A percentile compares a stretch with the other conserved stretches of the same genome.
phyloP scores from a whole-genome alignment of 2,329 filamentous ascomycete species.

The Fusarium agapanthi region DNA sequence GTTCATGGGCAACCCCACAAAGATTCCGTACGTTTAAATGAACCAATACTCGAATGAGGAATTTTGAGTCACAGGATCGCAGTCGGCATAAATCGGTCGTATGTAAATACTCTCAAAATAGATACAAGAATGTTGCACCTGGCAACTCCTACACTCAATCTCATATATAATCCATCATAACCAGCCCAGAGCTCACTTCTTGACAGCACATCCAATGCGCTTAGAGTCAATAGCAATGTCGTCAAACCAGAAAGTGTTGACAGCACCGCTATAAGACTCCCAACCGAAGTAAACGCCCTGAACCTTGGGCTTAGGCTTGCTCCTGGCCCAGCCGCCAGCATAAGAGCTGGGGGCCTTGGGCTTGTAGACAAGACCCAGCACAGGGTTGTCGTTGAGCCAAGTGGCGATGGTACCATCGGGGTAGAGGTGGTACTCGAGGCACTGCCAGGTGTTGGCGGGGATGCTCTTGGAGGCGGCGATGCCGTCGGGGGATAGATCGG shows the following conservation, averaged over 20 bases:
- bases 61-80: background rate
- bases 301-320: conserved; percentile 59
- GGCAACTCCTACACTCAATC: conserved; percentile 8
- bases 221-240: conserved; percentile 57
- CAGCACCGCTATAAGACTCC: conserved; percentile 69
- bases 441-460: conserved; percentile 62
- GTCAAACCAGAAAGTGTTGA: conserved; percentile 71
- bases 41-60: background rate
- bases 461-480: conserved; percentile 63
- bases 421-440: conserved; percentile 69
- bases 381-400: conserved; percentile 63
- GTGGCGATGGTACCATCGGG: conserved; percentile 67
- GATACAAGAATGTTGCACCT: conserved; percentile 21
- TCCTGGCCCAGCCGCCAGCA: conserved; percentile 59
- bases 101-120: conserved; percentile 16
- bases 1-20: rapidly evolving
- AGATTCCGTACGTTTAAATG: background rate
- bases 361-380: conserved; percentile 55
- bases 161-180: background rate
- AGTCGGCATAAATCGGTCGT: background rate
- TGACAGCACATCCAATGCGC: conserved; percentile 32
- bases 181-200: background rate
- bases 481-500: conserved; percentile 67
- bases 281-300: conserved; percentile 68
- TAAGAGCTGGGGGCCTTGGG: conserved; percentile 54